Percentiles rank a stretch among this genome's conserved stretches.
phyloP scores from a whole-genome alignment of 768 basidiomycete species.

The Russula virescens region DNA sequence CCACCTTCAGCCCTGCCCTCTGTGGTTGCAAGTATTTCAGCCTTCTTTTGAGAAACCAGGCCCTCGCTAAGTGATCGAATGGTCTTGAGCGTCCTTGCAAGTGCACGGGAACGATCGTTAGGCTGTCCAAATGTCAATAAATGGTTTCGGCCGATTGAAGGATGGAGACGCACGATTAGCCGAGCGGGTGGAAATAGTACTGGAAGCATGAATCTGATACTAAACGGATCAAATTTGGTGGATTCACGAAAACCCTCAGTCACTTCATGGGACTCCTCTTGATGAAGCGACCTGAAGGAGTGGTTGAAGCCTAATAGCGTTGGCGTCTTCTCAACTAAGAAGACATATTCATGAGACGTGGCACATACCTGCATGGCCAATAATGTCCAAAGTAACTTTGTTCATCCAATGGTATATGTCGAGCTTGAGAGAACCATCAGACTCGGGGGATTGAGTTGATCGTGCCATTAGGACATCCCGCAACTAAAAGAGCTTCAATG shows the following conservation, averaged over 20 bases:
- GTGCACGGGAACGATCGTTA: conserved; percentile 20
- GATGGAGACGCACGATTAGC: conserved; percentile 32
- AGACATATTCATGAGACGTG: background rate
- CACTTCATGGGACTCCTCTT: conserved; percentile 33
- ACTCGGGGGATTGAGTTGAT: background rate
- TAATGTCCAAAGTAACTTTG: conserved; percentile 17
- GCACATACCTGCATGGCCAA: conserved; percentile 13
- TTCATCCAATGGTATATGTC: conserved; percentile 14
- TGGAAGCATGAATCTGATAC: conserved; percentile 32
- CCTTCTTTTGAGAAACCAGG: conserved; percentile 49
- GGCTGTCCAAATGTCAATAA: conserved; percentile 23
- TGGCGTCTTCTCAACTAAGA: background rate
- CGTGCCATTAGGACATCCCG: conserved; percentile 6
- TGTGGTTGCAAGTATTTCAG: conserved; percentile 24
- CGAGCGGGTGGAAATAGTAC: conserved; percentile 35
- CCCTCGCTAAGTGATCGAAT: conserved; percentile 48
- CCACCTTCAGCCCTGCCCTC: background rate
- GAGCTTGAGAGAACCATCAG: conserved; percentile 6
- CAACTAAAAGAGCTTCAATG: background rate
- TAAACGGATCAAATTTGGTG: conserved; percentile 26
- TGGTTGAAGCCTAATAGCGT: conserved; percentile 35
- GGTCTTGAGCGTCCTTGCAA: conserved; percentile 32
- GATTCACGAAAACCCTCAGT: conserved; percentile 24
- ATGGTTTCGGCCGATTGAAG: background rate
- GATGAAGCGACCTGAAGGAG: conserved; percentile 32